Conservation (phyloP, 2,329 filamentous ascomycete species). For the Cadophora luteo-olivacea region DNA sequence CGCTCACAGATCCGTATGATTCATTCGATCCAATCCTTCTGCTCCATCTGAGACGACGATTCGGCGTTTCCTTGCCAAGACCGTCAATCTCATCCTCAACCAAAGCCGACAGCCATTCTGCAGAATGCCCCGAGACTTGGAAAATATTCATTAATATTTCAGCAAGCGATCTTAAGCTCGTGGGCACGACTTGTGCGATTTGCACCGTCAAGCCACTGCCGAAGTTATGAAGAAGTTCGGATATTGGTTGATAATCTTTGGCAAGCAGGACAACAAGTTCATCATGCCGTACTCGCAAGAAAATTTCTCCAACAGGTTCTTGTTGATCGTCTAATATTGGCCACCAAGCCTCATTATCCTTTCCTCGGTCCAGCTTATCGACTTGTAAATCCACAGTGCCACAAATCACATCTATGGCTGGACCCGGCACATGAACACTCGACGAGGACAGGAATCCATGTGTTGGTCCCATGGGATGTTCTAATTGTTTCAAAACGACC, state of each 20-base stretch:
- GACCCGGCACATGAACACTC: conserved; percentile 36
- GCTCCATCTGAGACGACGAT: conserved; percentile 76
- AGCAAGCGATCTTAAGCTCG: conserved; percentile 78
- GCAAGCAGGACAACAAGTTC: conserved; percentile 89
- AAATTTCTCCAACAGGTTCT: conserved; percentile 80
- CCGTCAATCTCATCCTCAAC: conserved; percentile 98
- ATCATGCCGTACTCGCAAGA: conserved; percentile 83
- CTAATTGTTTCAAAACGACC: conserved; percentile 72
- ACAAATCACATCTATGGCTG: conserved; percentile 58
- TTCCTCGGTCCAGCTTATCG: conserved; percentile 77
- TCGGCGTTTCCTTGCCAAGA: conserved; percentile 79
- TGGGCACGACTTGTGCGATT: conserved; percentile 79
- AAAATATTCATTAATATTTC: conserved; percentile 94
- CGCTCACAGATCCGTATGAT: conserved; percentile 64
- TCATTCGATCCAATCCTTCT: conserved; percentile 75
- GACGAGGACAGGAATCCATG: conserved; percentile 43
- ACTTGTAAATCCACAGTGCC: conserved; percentile 79
- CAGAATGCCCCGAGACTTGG: conserved; percentile 84
- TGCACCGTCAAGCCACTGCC: conserved; percentile 83
- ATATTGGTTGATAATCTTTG: conserved; percentile 83
- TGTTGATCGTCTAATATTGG: conserved; percentile 78
- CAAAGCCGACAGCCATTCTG: conserved; percentile 90
- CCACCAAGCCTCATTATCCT: conserved; percentile 88
- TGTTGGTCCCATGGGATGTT: conserved; percentile 42
- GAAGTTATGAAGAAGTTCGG: conserved; percentile 85